These are phyloP conservation scores for Naganishia albida DNA, from an alignment of 1,284 basidiomycete species.

Conservation along the genomic window DNA sequence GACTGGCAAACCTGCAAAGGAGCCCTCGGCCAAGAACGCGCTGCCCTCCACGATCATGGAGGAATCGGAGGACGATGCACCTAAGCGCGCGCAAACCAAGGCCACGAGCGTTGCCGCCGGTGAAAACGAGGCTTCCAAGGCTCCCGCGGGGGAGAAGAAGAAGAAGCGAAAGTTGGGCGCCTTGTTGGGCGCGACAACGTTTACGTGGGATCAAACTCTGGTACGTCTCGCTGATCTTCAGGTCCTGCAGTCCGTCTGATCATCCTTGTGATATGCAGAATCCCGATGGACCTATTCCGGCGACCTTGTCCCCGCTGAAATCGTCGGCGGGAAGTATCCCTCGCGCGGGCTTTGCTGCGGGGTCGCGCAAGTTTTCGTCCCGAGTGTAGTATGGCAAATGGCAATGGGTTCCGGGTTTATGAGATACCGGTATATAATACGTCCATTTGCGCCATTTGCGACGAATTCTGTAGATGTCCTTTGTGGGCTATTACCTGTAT, in stretches of 20 bases:
- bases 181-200: constrained; percentile 16
- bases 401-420: too few relatives aligned
- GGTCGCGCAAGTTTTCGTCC: constrained; percentile 18
- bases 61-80: constrained; percentile 17
- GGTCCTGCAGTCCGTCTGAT: neutral
- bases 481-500: too few relatives aligned
- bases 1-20: constrained; percentile 2
- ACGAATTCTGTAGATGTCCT: too few relatives aligned
- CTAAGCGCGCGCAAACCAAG: neutral
- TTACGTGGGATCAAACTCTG: constrained; percentile 25
- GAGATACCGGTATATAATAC: too few relatives aligned
- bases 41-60: constrained; percentile 20
- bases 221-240: neutral
- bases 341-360: constrained; percentile 15
- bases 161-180: constrained; percentile 26
- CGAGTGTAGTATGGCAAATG: constrained; percentile 9
- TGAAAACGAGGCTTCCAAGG: neutral
- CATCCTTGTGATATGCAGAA: neutral
- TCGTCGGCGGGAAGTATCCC: constrained; percentile 26
- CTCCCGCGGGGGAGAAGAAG: constrained; percentile 20
- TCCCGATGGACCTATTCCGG: constrained; percentile 21
- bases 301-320: constrained; percentile 18
- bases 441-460: too few relatives aligned
- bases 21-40: constrained; percentile 1
- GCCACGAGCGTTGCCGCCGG: neutral